Percentiles rank a stretch among this genome's conserved stretches.
phyloP scores from a whole-genome alignment of 805 yeast genomes.

The Trichomonascus vanleenenianus region DNA sequence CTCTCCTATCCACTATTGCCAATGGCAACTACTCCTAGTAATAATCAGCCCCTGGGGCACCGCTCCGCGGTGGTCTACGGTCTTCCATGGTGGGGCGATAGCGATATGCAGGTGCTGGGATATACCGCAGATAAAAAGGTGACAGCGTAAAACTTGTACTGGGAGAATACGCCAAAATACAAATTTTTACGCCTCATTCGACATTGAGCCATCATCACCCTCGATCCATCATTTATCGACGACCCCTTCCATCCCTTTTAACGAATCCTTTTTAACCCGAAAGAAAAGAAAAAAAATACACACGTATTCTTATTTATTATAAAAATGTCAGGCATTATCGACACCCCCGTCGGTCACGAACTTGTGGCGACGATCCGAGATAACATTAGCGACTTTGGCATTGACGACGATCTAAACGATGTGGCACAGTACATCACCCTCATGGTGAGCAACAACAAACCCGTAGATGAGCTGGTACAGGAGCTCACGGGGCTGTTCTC shows the following conservation, averaged over 20 bases:
- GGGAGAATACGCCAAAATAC: neutral
- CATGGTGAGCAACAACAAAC: conserved; percentile 22
- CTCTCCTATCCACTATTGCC: too few species aligned
- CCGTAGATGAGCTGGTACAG: conserved; percentile 15
- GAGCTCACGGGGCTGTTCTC: conserved; percentile 23
- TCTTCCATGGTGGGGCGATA: neutral
- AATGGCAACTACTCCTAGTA: too few species aligned
- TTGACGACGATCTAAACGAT: conserved; percentile 22
- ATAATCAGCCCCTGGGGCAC: too few species aligned
- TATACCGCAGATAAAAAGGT: neutral
- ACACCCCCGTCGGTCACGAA: conserved; percentile 8
- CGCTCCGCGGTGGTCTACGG: too few species aligned
- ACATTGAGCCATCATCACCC: too few species aligned
- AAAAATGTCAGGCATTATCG: neutral
- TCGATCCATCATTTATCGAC: neutral
- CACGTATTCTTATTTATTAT: neutral
- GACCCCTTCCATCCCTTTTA: neutral
- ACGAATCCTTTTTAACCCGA: too few species aligned
- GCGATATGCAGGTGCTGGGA: neutral
- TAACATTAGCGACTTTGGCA: conserved; percentile 16
- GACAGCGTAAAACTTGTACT: neutral
- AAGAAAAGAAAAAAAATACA: too few species aligned
- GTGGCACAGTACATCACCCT: conserved; percentile 23
- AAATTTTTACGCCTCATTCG: neutral
- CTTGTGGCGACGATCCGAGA: conserved; percentile 15